A percentile compares a stretch with the other conserved stretches of the same genome.
Evolutionary conservation across 2,329 filamentous ascomycete species (phyloP).

Genomic region (Clonostachys rhizophaga): DNA sequence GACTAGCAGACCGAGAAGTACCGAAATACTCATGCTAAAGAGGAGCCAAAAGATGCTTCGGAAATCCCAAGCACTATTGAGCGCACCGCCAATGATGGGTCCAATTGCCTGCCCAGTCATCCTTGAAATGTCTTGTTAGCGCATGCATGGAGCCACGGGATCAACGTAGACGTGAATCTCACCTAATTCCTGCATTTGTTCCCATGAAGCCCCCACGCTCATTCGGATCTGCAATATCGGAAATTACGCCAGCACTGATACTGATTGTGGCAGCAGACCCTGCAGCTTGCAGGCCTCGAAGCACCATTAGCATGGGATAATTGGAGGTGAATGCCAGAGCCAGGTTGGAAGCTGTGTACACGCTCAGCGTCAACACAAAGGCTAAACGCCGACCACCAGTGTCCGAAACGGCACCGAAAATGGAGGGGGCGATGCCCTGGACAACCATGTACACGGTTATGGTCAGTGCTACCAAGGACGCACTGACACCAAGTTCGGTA

Average conservation of each 20-base stretch:
- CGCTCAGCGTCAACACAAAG: conserved; percentile 3
- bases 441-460: conserved; percentile 35
- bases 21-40: conserved; percentile 10
- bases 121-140: neutral
- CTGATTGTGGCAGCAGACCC: conserved; percentile 12
- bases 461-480: conserved; percentile 24
- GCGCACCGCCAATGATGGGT: conserved; percentile 21
- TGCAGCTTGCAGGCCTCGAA: conserved; percentile 11
- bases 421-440: conserved; percentile 34
- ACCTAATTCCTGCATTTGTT: conserved; percentile 8
- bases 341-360: conserved; percentile 7
- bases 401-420: conserved; percentile 36
- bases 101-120: conserved; percentile 15
- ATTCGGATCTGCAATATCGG: conserved; percentile 9
- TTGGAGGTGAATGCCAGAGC: conserved; percentile 5
- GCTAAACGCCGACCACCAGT: conserved; percentile 5
- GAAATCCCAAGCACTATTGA: conserved; percentile 17
- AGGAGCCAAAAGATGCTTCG: conserved; percentile 22
- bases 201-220: conserved; percentile 13
- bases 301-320: conserved; percentile 4
- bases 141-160: too few species aligned
- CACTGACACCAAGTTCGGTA: conserved; percentile 10
- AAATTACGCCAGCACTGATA: conserved; percentile 13
- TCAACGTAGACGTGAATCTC: neutral
- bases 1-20: conserved; percentile 12